Evolutionary conservation across 2,329 filamentous ascomycete genomes (phyloP).

Genomic region (Diaporthe sp.): DNA sequence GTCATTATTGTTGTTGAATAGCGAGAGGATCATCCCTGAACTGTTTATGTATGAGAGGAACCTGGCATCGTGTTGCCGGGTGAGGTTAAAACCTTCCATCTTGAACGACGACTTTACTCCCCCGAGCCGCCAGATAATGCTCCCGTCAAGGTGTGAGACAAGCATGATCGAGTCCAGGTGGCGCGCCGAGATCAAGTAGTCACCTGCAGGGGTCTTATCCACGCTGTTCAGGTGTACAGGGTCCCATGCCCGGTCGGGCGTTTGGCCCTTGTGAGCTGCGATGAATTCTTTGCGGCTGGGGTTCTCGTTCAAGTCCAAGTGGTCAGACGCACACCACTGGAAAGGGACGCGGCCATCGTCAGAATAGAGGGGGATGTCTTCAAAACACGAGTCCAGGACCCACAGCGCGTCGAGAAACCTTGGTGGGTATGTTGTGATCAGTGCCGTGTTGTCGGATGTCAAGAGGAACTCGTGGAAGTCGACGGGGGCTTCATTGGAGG

Average conservation of each 20-base stretch:
- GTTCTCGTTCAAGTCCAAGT: conserved; percentile 27
- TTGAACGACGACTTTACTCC: conserved; percentile 38
- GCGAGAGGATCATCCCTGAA: conserved; percentile 47
- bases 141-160: conserved; percentile 61
- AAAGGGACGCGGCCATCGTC: conserved; percentile 2
- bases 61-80: conserved; percentile 64
- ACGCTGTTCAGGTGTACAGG: conserved; percentile 70
- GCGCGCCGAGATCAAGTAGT: conserved; percentile 65
- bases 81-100: conserved; percentile 45
- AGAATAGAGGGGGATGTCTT: conserved; percentile 17
- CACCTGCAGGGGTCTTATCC: conserved; percentile 62
- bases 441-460: conserved; percentile 29
- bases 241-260: conserved; percentile 58
- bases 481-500: not conserved
- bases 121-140: conserved; percentile 59
- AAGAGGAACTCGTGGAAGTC: conserved; percentile 37
- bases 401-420: conserved; percentile 29
- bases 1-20: conserved; percentile 64
- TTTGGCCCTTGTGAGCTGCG: conserved; percentile 13
- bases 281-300: not conserved
- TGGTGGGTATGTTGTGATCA: conserved; percentile 30
- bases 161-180: conserved; percentile 62
- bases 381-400: conserved; percentile 33
- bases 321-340: conserved; percentile 35
- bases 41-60: conserved; percentile 61